Conservation (phyloP, 164 flowering plant species). For the Vitis labrusca region DNA sequence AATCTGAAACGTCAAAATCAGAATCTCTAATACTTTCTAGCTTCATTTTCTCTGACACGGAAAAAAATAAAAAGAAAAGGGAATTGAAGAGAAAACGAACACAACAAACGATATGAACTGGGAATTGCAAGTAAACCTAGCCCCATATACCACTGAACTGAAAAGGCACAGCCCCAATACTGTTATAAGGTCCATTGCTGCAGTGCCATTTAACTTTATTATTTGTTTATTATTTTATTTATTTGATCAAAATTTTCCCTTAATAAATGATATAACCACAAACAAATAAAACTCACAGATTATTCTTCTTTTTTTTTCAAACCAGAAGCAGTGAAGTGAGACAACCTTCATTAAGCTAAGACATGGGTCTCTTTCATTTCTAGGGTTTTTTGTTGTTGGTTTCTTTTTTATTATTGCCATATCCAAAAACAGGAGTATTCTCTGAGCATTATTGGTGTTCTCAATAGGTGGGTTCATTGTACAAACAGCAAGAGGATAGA, state of each 20-base stretch:
- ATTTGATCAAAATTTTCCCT: no score
- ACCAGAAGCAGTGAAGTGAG: not conserved
- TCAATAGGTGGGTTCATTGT: conserved; percentile 9
- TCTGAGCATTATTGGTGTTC: not conserved
- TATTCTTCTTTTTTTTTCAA: not conserved
- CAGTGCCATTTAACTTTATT: not conserved
- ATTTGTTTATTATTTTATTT: not conserved
- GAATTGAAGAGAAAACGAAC: not conserved
- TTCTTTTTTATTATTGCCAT: not conserved
- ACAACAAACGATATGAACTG: conserved; percentile 4
- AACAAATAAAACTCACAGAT: not conserved
- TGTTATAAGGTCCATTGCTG: conserved; percentile 13
- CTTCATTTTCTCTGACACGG: conserved; percentile 7
- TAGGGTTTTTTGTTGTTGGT: conserved; percentile 16
- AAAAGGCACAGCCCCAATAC: conserved; percentile 3
- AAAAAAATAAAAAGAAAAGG: not conserved
- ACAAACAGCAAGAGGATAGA: not conserved
- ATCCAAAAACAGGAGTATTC: not conserved
- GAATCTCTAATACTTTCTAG: conserved; percentile 16
- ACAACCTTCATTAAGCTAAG: not conserved
- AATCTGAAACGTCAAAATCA: conserved; percentile 31
- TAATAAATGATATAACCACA: not conserved
- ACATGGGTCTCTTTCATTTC: conserved; percentile 3
- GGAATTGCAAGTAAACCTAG: not conserved
- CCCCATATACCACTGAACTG: conserved; percentile 4